Conservation (phyloP, 176 grass and related monocot species). For the Melocanna baccifera region DNA sequence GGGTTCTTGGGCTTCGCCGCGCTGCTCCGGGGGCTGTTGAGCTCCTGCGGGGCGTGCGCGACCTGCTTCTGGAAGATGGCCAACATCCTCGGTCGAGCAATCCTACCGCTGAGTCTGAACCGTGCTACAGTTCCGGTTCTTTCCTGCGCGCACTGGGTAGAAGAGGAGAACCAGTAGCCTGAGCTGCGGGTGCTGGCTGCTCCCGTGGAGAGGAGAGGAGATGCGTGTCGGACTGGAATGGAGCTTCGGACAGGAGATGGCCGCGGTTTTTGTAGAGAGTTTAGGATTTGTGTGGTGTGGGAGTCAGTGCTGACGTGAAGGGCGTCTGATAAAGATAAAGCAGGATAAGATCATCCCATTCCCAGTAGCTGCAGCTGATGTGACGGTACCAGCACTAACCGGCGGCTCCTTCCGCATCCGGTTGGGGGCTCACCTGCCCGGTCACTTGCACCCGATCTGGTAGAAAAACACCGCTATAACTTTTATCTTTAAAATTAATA, state of each 20-base stretch:
- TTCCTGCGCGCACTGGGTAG: not conserved
- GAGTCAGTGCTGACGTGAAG: not conserved
- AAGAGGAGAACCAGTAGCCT: not conserved
- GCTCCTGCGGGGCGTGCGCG: slow-evolving; percentile 77
- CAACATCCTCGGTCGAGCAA: slow-evolving; percentile 43
- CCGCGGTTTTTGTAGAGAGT: slow-evolving; percentile 28
- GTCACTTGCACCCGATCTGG: not conserved
- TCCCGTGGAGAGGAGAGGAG: too few relatives aligned
- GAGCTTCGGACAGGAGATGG: not conserved
- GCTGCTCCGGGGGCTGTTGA: slow-evolving; percentile 57
- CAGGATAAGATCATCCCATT: slow-evolving; percentile 49
- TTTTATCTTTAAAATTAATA: too few relatives aligned
- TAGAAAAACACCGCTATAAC: too few relatives aligned
- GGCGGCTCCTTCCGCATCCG: not conserved
- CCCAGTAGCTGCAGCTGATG: not conserved
- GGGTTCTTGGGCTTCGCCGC: slow-evolving; percentile 50
- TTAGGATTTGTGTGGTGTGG: too few relatives aligned
- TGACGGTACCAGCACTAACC: not conserved
- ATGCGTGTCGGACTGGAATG: slow-evolving; percentile 26
- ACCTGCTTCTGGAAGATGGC: slow-evolving; percentile 87
- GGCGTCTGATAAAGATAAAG: not conserved
- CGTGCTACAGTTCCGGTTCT: not conserved
- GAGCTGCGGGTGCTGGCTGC: too few relatives aligned
- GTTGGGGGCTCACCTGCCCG: not conserved
- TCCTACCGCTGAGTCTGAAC: not conserved